Evolutionary conservation across 495 filamentous ascomycete species (phyloP).

Genomic region (Aspergillus homomorphus): DNA sequence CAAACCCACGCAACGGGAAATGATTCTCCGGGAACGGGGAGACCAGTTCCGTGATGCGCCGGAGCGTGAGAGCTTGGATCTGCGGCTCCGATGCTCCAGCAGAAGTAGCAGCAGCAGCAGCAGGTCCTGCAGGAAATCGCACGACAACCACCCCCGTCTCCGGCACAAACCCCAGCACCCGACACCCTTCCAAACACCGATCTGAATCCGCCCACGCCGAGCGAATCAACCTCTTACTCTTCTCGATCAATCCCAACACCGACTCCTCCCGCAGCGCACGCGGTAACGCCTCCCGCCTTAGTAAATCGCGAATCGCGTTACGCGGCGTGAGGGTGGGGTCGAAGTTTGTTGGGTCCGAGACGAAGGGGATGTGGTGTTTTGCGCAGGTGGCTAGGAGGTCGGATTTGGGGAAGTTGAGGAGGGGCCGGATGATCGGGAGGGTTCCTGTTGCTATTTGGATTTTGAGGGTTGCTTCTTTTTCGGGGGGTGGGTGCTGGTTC

Average conservation of each 20-base stretch:
- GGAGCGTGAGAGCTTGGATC: conserved; percentile 36
- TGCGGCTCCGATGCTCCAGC: conserved; percentile 13
- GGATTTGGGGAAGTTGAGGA: conserved; percentile 70
- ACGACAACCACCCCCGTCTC: neutral
- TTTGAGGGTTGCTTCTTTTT: neutral
- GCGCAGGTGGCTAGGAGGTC: conserved; percentile 70
- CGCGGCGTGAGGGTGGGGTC: conserved; percentile 73
- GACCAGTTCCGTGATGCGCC: conserved; percentile 42
- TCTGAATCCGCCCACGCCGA: neutral
- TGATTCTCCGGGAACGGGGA: conserved; percentile 41
- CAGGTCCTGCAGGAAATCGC: neutral
- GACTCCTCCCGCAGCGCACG: conserved; percentile 62
- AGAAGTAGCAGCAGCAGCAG: neutral
- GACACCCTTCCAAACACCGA: neutral
- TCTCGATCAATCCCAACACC: conserved; percentile 53
- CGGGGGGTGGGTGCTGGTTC: neutral
- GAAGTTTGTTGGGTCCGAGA: conserved; percentile 82
- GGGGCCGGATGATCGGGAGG: conserved; percentile 67
- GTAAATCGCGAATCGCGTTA: conserved; percentile 74
- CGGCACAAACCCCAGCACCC: neutral
- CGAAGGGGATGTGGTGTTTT: conserved; percentile 62
- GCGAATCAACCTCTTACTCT: conserved; percentile 29
- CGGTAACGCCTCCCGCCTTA: conserved; percentile 58
- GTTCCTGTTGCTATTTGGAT: conserved; percentile 63
- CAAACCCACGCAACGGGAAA: conserved; percentile 35